Evolutionary conservation across 352 stramenopile genomes (phyloP).

Genomic region (Globisporangium spinosum): DNA sequence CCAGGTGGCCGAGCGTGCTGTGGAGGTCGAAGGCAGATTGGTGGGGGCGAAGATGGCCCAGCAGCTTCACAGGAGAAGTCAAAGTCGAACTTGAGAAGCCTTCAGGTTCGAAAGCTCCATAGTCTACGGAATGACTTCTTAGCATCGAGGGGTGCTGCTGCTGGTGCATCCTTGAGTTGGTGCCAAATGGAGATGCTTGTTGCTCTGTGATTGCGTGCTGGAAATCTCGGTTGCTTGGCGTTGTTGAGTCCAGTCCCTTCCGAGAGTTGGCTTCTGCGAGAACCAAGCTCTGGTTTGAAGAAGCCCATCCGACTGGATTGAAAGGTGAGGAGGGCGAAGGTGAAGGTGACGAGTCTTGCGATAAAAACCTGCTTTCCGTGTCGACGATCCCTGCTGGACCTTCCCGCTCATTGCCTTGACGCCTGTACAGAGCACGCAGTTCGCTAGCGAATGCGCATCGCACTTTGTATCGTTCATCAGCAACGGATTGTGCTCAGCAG

Average conservation of each 20-base stretch:
- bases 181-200: not conserved
- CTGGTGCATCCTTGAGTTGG: not conserved
- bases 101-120: not conserved
- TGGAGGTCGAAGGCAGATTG: slow-evolving; percentile 10
- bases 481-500: slow-evolving; percentile 1
- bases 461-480: slow-evolving; percentile 35
- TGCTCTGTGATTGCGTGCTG: not conserved
- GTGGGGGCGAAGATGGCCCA: slow-evolving; percentile 1
- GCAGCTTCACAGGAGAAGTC: not conserved
- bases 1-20: not conserved
- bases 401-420: slow-evolving; percentile 24
- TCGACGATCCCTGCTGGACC: slow-evolving; percentile 2
- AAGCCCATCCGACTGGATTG: not conserved
- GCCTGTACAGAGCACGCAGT: slow-evolving; percentile 64
- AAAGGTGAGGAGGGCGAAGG: not conserved
- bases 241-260: not conserved
- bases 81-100: not conserved
- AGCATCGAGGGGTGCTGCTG: not conserved
- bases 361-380: not conserved
- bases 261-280: not conserved
- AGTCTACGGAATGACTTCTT: slow-evolving; percentile 12
- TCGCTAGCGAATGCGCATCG: slow-evolving; percentile 50
- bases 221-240: not conserved
- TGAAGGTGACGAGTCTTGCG: not conserved
- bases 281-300: not conserved